These are phyloP conservation scores for Exophiala xenobiotica DNA, from an alignment of 2,329 filamentous ascomycete genomes.

Conservation along the genomic window DNA sequence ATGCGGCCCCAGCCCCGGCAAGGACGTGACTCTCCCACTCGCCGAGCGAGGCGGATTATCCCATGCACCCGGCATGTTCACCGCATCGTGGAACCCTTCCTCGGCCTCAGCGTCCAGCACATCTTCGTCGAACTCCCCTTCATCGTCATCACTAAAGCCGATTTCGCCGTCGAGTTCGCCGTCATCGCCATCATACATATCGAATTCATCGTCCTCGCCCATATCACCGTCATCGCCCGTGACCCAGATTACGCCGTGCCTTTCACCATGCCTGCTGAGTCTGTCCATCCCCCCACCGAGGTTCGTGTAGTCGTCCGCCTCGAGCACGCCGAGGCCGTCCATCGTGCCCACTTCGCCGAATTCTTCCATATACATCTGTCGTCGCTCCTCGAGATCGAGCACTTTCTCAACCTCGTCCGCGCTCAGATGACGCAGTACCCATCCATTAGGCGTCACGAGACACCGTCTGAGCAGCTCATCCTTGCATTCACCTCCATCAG, in stretches of 20 bases:
- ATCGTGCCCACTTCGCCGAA: slow-evolving; percentile 38
- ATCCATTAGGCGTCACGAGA: slow-evolving; percentile 47
- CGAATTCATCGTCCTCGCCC: slow-evolving; percentile 29
- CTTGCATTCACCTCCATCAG: slow-evolving; percentile 33
- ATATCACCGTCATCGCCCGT: slow-evolving; percentile 31
- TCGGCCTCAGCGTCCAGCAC: slow-evolving; percentile 13
- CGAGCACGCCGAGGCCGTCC: slow-evolving; percentile 27
- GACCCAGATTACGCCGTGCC: slow-evolving; percentile 47
- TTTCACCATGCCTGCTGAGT: slow-evolving; percentile 45
- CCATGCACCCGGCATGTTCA: slow-evolving; percentile 22
- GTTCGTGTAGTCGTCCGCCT: slow-evolving; percentile 45
- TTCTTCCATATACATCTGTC: slow-evolving; percentile 39
- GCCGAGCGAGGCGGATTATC: slow-evolving; percentile 8
- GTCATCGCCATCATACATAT: slow-evolving; percentile 25
- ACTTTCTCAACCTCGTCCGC: slow-evolving; percentile 48
- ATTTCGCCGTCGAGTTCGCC: slow-evolving; percentile 21
- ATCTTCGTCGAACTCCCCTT: slow-evolving; percentile 23
- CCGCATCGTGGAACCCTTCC: slow-evolving; percentile 3
- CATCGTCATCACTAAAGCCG: slow-evolving; percentile 21
- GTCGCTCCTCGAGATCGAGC: slow-evolving; percentile 44
- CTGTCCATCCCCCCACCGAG: slow-evolving; percentile 46
- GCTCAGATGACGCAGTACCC: slow-evolving; percentile 45
- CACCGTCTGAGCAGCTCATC: slow-evolving; percentile 42
- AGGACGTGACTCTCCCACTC: slow-evolving; percentile 9
- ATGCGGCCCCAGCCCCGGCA: slow-evolving; percentile 19